phyloP scores from a whole-genome alignment of 2,329 filamentous ascomycete genomes.

The Pseudogymnoascus sp. region DNA sequence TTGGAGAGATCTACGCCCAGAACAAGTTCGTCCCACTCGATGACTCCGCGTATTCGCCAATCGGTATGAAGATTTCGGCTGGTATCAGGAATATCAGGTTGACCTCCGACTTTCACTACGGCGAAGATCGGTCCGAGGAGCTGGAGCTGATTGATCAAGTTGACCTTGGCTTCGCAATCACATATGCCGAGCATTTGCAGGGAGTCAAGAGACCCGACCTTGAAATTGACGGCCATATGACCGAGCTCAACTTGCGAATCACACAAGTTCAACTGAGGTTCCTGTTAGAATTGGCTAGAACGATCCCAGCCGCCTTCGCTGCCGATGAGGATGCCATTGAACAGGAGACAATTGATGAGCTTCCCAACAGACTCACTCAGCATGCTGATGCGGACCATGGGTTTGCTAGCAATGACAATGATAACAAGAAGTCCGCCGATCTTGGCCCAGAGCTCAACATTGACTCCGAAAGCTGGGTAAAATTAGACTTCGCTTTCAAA shows the following conservation, averaged over 20 bases:
- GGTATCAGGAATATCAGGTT: conserved; percentile 89
- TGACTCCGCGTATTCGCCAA: conserved; percentile 63
- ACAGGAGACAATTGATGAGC: conserved; percentile 67
- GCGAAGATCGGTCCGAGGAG: conserved; percentile 67
- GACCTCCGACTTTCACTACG: conserved; percentile 83
- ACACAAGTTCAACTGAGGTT: conserved; percentile 91
- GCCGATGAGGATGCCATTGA: conserved; percentile 66
- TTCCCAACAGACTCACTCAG: conserved; percentile 46
- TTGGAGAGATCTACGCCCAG: conserved; percentile 95
- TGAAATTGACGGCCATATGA: conserved; percentile 87
- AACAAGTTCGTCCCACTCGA: conserved; percentile 86
- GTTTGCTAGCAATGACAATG: conserved; percentile 14
- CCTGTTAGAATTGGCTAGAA: conserved; percentile 76
- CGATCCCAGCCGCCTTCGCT: conserved; percentile 81
- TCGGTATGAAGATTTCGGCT: conserved; percentile 82
- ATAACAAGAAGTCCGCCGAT: conserved; percentile 43
- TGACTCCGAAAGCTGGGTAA: conserved; percentile 74
- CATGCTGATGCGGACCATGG: background rate
- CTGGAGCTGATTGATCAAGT: conserved; percentile 96
- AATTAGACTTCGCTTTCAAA: conserved; percentile 85
- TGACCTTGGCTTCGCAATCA: conserved; percentile 87
- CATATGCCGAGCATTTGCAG: conserved; percentile 77
- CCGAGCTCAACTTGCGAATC: conserved; percentile 81
- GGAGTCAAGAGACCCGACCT: conserved; percentile 78
- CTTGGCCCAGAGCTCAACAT: conserved; percentile 66